These are phyloP conservation scores for Lentinus polychrous DNA, from an alignment of 1,284 basidiomycete species.

Conservation along the genomic window DNA sequence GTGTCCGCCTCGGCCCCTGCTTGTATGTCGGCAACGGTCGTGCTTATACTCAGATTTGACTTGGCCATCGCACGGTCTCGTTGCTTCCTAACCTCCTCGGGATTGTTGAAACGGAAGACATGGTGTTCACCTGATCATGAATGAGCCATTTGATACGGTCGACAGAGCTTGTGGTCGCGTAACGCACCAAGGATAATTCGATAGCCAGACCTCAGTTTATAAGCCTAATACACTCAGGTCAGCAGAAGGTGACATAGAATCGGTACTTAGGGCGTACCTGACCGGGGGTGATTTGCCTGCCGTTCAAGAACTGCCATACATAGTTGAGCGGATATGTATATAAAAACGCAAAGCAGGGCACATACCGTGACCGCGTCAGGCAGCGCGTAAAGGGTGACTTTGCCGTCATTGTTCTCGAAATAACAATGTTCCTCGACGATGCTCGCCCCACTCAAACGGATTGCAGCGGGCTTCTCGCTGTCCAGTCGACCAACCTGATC, in stretches of 20 bases:
- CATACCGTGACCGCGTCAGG: conserved; percentile 80
- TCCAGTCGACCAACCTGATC: conserved; percentile 75
- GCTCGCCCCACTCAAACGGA: conserved; percentile 88
- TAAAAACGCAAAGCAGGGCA: conserved; percentile 13
- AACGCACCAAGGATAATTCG: conserved; percentile 40
- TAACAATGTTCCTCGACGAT: conserved; percentile 91
- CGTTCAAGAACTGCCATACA: conserved; percentile 77
- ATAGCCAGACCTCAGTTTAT: conserved; percentile 86
- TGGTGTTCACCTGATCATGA: conserved; percentile 78
- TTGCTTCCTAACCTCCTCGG: conserved; percentile 88
- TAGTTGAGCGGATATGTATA: conserved; percentile 8
- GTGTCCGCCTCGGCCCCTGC: conserved; percentile 32
- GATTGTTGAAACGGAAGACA: conserved; percentile 97
- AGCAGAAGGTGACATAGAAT: conserved; percentile 17
- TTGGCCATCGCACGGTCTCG: conserved; percentile 70
- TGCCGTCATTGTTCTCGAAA: conserved; percentile 83
- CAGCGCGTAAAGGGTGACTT: conserved; percentile 76
- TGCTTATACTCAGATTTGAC: conserved; percentile 59
- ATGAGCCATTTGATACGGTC: not conserved
- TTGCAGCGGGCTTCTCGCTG: conserved; percentile 75
- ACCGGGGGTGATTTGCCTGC: conserved; percentile 73
- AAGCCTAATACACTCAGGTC: conserved; percentile 38
- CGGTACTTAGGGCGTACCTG: conserved; percentile 42
- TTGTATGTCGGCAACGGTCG: conserved; percentile 60
- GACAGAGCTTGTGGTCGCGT: too few relatives aligned